A percentile compares a stretch with the other conserved stretches of the same genome.
phyloP scores from a whole-genome alignment of 768 basidiomycete species.

The Lactarius evosmus region DNA sequence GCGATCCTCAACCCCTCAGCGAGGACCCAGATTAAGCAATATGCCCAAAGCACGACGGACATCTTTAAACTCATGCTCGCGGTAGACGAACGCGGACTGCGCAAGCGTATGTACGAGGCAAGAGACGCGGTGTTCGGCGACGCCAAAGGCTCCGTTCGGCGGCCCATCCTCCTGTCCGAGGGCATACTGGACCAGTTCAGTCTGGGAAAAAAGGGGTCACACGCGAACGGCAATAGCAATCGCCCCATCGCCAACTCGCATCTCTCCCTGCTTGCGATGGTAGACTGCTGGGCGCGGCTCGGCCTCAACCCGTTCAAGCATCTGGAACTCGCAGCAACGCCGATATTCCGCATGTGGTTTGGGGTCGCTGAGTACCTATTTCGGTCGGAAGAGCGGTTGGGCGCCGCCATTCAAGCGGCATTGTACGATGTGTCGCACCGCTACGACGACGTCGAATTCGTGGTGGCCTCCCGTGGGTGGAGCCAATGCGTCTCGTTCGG shows the following conservation, averaged over 20 bases:
- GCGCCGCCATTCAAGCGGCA: constrained; percentile 70
- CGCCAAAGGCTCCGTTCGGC: constrained; percentile 34
- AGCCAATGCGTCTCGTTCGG: constrained; percentile 93
- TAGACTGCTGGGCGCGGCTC: constrained; percentile 93
- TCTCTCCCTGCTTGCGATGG: constrained; percentile 93
- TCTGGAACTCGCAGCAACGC: constrained; percentile 90
- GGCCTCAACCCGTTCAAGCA: constrained; percentile 87
- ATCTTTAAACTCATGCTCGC: constrained; percentile 94
- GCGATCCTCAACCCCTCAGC: constrained; percentile 96
- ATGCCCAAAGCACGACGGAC: constrained; percentile 77
- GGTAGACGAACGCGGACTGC: constrained; percentile 51
- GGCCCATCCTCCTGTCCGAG: constrained; percentile 80
- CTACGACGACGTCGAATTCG: constrained; percentile 90
- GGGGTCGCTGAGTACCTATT: constrained; percentile 97
- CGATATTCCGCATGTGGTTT: constrained; percentile 94
- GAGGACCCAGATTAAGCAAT: constrained; percentile 85
- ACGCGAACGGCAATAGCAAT: constrained; percentile 23
- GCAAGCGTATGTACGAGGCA: constrained; percentile 69
- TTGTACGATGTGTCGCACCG: constrained; percentile 75
- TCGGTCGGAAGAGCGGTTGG: constrained; percentile 58
- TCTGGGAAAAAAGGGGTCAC: constrained; percentile 47
- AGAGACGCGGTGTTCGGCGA: constrained; percentile 72
- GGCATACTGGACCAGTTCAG: constrained; percentile 87
- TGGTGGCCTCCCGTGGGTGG: constrained; percentile 92
- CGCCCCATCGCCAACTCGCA: constrained; percentile 75